Evolutionary conservation across 2,329 filamentous ascomycete genomes (phyloP), one percentile per base, ranked within the genome.

Genomic region (Neospermospora avenae): DNA sequence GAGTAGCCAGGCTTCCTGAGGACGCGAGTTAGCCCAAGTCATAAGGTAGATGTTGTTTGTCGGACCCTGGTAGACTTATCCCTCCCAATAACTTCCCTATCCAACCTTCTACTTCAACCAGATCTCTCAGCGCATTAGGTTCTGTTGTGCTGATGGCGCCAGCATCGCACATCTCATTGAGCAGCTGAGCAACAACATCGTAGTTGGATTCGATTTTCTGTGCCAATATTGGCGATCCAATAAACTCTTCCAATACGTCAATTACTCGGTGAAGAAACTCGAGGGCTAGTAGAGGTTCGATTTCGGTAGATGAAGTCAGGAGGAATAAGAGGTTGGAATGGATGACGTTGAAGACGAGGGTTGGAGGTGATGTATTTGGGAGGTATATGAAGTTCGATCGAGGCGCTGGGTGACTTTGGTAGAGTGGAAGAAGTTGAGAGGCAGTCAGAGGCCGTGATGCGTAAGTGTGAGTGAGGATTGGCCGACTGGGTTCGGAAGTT

Each of bases 161-260:
- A 42, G 87, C 91, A 79, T 99, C 95, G 73, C 95, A 97, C 89
- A 99, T 96, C 77, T 99, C 95, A 63, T 87, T 91, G 61, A 98
- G 81, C 25, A 99, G 78, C 77, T 99, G 95, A 18, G 93, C 93
- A 35, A 96, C 89, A 28, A 98, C 88, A 84, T 98, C 91, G 76
- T 98, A 98, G 75, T 86, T 92, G 67, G 81, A 83, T 75, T 97
- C 92, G 65, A 99, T 88, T 78, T 95, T 96, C 72, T 83, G 84
- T 20, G 92, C 88, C 59, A 97, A 79, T 52, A 99, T 77, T 14
- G 95, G 95, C 48, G 91, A 87, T 60, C 93, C 93, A 7, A 99
- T 81, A 73, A 97, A 98, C 72, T 97, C 93, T 76, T 98, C 93
- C 35, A 99, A 83, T 13, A 90, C 88, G 80, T 99, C 95, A 71